phyloP scores from a whole-genome alignment of 345 rosid species.

The Raphanus raphanistrum region DNA sequence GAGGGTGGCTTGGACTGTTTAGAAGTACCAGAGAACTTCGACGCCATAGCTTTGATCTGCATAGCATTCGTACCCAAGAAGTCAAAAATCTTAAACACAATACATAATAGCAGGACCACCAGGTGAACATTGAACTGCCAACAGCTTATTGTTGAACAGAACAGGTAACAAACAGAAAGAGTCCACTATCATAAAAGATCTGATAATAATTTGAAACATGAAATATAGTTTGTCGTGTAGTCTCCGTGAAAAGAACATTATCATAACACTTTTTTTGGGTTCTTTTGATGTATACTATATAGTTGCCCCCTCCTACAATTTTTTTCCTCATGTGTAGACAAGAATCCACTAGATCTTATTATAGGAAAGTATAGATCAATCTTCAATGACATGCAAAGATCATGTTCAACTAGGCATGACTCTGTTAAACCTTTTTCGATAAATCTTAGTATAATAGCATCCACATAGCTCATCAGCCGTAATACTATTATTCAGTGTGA shows the following conservation, averaged over 20 bases:
- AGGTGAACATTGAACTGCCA: conserved; percentile 20
- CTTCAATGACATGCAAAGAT: conserved; percentile 41
- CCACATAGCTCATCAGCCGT: conserved; percentile 20
- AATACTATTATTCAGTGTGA: conserved; percentile 2
- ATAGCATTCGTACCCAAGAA: conserved; percentile 25
- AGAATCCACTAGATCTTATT: conserved; percentile 32
- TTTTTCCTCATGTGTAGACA: conserved; percentile 5
- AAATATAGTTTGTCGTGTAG: conserved; percentile 35
- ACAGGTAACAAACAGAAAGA: conserved; percentile 29
- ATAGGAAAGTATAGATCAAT: conserved; percentile 26
- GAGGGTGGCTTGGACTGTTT: conserved; percentile 77
- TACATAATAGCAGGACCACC: neutral
- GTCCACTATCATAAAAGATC: conserved; percentile 30
- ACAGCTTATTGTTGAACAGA: conserved; percentile 2
- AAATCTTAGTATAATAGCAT: neutral
- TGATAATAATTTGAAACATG: conserved; percentile 31
- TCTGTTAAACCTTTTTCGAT: conserved; percentile 16
- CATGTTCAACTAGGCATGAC: conserved; percentile 35
- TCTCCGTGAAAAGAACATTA: conserved; percentile 35
- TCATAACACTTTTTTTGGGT: conserved; percentile 32
- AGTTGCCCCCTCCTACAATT: conserved; percentile 21
- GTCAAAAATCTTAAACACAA: conserved; percentile 3
- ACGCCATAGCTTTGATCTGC: conserved; percentile 95
- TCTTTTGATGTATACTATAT: conserved; percentile 29
- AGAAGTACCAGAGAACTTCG: conserved; percentile 73